Evolutionary conservation across 192 early-diverging fungal genomes (phyloP), one percentile per base, ranked within the genome.

Genomic region (Coemansia aciculifera): DNA sequence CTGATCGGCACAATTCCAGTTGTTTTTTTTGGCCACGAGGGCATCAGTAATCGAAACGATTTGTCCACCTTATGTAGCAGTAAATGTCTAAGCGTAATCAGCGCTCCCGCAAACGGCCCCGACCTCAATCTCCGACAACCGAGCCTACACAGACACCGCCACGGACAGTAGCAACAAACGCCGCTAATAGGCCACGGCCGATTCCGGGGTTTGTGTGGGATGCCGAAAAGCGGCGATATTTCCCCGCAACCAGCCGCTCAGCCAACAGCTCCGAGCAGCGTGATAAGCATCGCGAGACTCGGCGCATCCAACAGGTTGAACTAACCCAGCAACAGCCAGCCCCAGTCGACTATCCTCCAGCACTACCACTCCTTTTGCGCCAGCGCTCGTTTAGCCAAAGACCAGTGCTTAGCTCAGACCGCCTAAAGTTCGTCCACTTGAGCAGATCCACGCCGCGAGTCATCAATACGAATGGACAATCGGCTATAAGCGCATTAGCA

Each of bases 181-280:
- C 40, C 24, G 39, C 31, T 23, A 13, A 37, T 12, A n/a, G 42
- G 42, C 56, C 69, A 48, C 69, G 62, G 13, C 9, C 61, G 8
- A 61, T 81, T 15, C 79, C 79, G 7, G 79, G 79, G 17, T 81
- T 81, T 68, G 67, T 76, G 34, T 81, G 74, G 74, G 74, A 81
- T 37, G 67, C 63, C 5, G 71, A 81, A 32, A 75, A 67, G 17
- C 63, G 59, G 31, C 70, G 74, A 38, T 81, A 81, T 44, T 81
- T 81, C 32, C 79, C 79, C 3, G 67, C 29, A 10, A 15, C 56
- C 21, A 81, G 66, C 31, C 67, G 79, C 3, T 71, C 79, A 13
- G 62, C 79, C 19, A 62, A 63, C 42, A 38, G 64, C 13, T 46
- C 44, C 31, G 68, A 67, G 67, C 59, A 56, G n/a, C 74, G 66